Percentiles rank a stretch among this genome's conserved stretches.
Evolutionary conservation across 2,329 filamentous ascomycete genomes (phyloP).

Genomic region (Cylindrodendrum hubeiense): DNA sequence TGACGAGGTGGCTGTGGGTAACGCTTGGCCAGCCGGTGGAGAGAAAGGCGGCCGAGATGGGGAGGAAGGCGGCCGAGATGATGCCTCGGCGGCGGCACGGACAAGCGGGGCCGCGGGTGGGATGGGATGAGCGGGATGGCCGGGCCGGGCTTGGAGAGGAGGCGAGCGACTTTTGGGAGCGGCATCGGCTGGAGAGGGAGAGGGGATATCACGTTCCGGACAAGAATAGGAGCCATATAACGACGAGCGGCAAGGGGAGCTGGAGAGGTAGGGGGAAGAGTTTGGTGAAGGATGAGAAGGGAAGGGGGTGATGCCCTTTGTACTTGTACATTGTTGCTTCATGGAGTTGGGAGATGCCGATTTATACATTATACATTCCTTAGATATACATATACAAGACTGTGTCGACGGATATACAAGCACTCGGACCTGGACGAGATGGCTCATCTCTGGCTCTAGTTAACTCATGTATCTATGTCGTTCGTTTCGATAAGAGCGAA

Average conservation of each 20-base stretch:
- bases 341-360: neutral
- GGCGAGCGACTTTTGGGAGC: conserved; percentile 57
- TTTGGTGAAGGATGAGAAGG: conserved; percentile 13
- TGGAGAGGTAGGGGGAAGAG: conserved; percentile 8
- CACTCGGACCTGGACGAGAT: too few species aligned
- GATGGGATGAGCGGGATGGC: conserved; percentile 29
- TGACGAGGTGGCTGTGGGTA: conserved; percentile 38
- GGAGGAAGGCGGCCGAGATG: conserved; percentile 20
- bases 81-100: conserved; percentile 29
- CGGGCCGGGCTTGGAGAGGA: conserved; percentile 42
- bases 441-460: too few species aligned
- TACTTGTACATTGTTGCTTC: neutral
- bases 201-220: conserved; percentile 54
- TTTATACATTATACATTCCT: neutral
- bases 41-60: conserved; percentile 22
- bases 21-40: conserved; percentile 39
- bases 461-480: too few species aligned
- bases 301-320: neutral
- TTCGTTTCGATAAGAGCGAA: too few species aligned
- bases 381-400: too few species aligned
- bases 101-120: conserved; percentile 34
- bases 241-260: conserved; percentile 11
- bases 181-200: conserved; percentile 54
- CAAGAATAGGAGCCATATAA: conserved; percentile 50
- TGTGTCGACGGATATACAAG: too few species aligned